Evolutionary conservation across 2,329 filamentous ascomycete genomes (phyloP), one percentile per base, ranked within the genome.

Genomic region (Aspergillus sp.): DNA sequence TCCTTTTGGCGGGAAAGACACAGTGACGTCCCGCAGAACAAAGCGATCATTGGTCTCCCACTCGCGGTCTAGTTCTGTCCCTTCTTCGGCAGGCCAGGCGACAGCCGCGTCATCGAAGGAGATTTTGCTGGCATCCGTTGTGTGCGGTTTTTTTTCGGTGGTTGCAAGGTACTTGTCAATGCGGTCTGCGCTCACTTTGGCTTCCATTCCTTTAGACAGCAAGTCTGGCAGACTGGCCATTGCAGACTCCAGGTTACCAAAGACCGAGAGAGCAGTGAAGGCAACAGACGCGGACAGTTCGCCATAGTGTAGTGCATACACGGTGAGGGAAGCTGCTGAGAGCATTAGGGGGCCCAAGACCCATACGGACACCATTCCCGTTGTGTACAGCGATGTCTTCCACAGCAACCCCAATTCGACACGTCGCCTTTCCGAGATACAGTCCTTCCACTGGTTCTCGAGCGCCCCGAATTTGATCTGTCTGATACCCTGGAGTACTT

Each of bases 391-490:
- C 59, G 88, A 90, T 2, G 84, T 81, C 44, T 75, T 77, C 84
- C 86, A 89, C 26, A 89, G 78, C 24, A 81, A 81, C 6, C 71
- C 70, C 13, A 92, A 77, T 65, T 92, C 88, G 38, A 78, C 79
- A 45, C 84, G 79, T 61, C 89, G 77, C 13, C 84, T 82, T 59
- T 79, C 70, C 54, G 78, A 70, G 66, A 92, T 88, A 51, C 86
- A 86, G 26, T 79, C 76, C 65, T 90, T 82, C 88, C 88, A 92
- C 60, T 89, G 83, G 26, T 77, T 73, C 67, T 92, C 89, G 1
- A 90, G 73, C 1, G 88, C 88, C 1, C 87, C 86, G 60, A 92
- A 90, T 64, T 92, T 92, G 73, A 92, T 90, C 69, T 92, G 88
- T 1, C 88, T 82, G 58, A 92, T 91, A 3, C 88, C 88, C 60